Percentiles rank a stretch among this genome's conserved stretches.
Conservation (phyloP, 768 basidiomycete genomes). For the Naganishia onofrii region DNA sequence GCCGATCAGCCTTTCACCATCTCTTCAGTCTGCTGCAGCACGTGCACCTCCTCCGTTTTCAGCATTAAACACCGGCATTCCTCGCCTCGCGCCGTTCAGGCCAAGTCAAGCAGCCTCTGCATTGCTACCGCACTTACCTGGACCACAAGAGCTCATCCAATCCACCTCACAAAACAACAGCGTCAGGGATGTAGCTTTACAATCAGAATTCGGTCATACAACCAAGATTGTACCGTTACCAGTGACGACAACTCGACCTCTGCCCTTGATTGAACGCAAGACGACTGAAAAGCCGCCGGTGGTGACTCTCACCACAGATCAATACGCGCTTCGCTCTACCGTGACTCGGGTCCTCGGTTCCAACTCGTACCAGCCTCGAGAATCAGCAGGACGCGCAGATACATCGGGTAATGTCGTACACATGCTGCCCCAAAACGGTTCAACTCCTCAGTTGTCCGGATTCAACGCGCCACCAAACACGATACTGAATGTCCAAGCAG, state of each 20-base stretch:
- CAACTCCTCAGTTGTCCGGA: background rate
- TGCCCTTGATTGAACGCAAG: background rate
- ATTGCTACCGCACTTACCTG: background rate
- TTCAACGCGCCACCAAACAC: background rate
- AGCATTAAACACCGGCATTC: background rate
- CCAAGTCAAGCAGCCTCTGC: background rate
- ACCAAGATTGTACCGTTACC: slow-evolving; percentile 19
- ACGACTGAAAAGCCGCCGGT: background rate
- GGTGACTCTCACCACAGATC: slow-evolving; percentile 4
- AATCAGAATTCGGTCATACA: background rate
- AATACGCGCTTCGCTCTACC: slow-evolving; percentile 4
- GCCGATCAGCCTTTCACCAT: background rate
- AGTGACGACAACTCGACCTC: slow-evolving; percentile 9
- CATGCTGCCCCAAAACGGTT: background rate
- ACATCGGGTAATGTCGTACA: background rate
- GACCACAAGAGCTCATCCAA: slow-evolving; percentile 19
- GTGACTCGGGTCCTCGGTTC: background rate
- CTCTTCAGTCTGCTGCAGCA: slow-evolving; percentile 8
- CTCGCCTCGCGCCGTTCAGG: slow-evolving; percentile 4
- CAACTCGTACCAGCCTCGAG: background rate
- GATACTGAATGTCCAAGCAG: background rate
- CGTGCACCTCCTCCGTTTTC: background rate
- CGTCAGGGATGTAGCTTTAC: background rate
- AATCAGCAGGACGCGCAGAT: background rate
- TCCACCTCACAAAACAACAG: background rate